phyloP scores from a whole-genome alignment of 2,329 filamentous ascomycete genomes.

The Scedosporium minutisporum region DNA sequence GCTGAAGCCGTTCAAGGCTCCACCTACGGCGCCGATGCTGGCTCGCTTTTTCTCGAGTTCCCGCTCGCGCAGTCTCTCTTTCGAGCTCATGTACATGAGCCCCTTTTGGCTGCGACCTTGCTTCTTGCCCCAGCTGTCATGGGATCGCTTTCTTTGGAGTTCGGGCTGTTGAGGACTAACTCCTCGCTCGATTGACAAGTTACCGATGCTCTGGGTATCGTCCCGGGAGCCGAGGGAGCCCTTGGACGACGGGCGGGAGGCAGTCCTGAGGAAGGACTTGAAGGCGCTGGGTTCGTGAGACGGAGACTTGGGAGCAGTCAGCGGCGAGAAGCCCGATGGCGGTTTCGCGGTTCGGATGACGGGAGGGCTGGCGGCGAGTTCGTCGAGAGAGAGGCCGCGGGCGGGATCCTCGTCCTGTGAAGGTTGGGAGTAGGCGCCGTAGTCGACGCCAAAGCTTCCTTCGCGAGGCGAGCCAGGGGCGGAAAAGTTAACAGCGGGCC shows the following conservation, averaged over 20 bases:
- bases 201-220: constrained; percentile 53
- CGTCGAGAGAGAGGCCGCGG: constrained; percentile 36
- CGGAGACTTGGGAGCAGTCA: constrained; percentile 54
- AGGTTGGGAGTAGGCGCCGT: constrained; percentile 52
- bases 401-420: constrained; percentile 35
- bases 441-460: constrained; percentile 62
- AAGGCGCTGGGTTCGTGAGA: constrained; percentile 44
- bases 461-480: constrained; percentile 24
- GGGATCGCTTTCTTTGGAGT: constrained; percentile 41
- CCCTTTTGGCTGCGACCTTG: constrained; percentile 43
- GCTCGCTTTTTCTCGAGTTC: constrained; percentile 51
- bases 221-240: constrained; percentile 46
- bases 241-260: constrained; percentile 50
- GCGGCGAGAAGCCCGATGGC: constrained; percentile 62
- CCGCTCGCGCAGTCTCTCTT: constrained; percentile 53
- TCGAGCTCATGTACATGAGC: constrained; percentile 66
- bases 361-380: constrained; percentile 55
- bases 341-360: constrained; percentile 75
- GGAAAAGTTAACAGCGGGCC: constrained; percentile 29
- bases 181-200: constrained; percentile 52
- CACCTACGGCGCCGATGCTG: constrained; percentile 29
- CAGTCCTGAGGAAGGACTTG: constrained; percentile 48
- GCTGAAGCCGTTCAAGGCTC: constrained; percentile 21
- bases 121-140: constrained; percentile 55
- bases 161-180: constrained; percentile 33